Evolutionary conservation across 2,329 filamentous ascomycete genomes (phyloP), one percentile per base, ranked within the genome.

Genomic region (Neopestalotiopsis clavispora): DNA sequence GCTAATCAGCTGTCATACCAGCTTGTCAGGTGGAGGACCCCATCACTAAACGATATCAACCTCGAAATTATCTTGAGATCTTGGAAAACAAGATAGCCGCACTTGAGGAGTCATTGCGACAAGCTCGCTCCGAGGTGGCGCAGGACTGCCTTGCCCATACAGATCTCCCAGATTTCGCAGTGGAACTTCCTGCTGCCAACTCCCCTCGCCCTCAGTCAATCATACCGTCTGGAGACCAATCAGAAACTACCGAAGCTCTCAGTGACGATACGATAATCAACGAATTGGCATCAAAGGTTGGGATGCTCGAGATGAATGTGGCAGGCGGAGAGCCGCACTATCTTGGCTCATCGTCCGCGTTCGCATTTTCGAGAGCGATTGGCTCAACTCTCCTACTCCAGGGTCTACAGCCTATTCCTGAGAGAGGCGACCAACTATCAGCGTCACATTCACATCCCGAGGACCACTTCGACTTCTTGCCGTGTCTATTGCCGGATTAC

Each of bases 271-370:
- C 67, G 14, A 66, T 79, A 3, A 72, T 75, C 32, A 72, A 66
- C 30, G 66, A 80, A 59, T 78, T 80, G 9, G 77, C 74, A 5
- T 64, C 80, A 17, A 38, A 38, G 34, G 34, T 38, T 10, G 34
- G 68, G 80, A 10, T 76, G 74, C 60, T 66, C 34, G 34, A 38
- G 34, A 38, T 80, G 1, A 75, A 73, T 56, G 77, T 77, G 1
- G 74, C 79, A 1, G 79, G 78, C 1, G 70, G 75, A 1, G 78
- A 81, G 72, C 78, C 79, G 10, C 79, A 80, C 28, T 80, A 80
- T 69, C 78, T 82, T 61, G 79, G 79, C 0, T 72, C 78, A 2
- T 81, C 79, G 1, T 81, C 78, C 1, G 77, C 77, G 1, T 69
- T 80, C 13, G 75, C 76, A 0, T 79, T 80, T 59, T 75, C 75